Evolutionary conservation across 352 stramenopile species (phyloP).

Genomic region (Phytophthora uliginosa): DNA sequence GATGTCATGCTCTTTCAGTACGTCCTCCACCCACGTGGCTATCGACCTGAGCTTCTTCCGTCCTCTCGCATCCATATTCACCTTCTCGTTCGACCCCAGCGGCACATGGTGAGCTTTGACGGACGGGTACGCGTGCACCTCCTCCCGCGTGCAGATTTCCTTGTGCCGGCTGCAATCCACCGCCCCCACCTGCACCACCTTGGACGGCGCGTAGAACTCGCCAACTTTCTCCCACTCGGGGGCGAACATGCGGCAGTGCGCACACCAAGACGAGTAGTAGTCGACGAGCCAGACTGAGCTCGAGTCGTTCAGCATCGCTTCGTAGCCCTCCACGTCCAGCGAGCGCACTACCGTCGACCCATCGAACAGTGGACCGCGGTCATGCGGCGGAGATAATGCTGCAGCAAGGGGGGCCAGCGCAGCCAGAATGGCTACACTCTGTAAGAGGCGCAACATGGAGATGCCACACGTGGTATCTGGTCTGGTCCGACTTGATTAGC

Average conservation of each 20-base stretch:
- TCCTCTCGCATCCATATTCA: constrained; percentile 29
- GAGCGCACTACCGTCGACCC: constrained; percentile 52
- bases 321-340: constrained; percentile 48
- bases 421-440: constrained; percentile 2
- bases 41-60: constrained; percentile 51
- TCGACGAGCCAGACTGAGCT: constrained; percentile 74
- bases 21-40: constrained; percentile 67
- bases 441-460: constrained; percentile 12
- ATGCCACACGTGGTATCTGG: background rate
- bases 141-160: constrained; percentile 54
- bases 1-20: constrained; percentile 52
- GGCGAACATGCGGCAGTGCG: constrained; percentile 77
- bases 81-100: constrained; percentile 33
- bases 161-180: constrained; percentile 73
- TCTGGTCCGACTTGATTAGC: constrained; percentile 6
- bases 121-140: constrained; percentile 65
- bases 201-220: constrained; percentile 58
- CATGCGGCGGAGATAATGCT: constrained; percentile 21
- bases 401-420: constrained; percentile 1
- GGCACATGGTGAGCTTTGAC: constrained; percentile 75
- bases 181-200: constrained; percentile 60
- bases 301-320: constrained; percentile 49
- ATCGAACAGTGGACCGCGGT: constrained; percentile 63
- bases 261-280: constrained; percentile 85
- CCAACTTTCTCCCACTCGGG: constrained; percentile 75